These are phyloP conservation scores for Blastobotrys buckinghamii DNA, from an alignment of 1,139 yeast genomes.

Conservation along the genomic window DNA sequence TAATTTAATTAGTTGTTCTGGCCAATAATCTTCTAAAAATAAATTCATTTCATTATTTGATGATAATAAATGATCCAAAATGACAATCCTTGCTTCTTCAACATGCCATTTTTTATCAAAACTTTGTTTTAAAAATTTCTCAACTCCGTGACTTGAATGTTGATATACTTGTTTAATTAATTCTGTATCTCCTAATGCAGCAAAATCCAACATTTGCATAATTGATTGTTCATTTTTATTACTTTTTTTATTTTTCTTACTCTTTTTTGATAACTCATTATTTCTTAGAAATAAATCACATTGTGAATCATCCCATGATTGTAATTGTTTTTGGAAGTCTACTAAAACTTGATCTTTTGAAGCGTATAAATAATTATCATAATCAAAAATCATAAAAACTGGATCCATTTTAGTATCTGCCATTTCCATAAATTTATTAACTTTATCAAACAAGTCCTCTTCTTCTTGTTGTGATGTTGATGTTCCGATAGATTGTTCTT, in stretches of 20 bases:
- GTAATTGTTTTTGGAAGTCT: slow-evolving; percentile 38
- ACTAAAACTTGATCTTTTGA: slow-evolving; percentile 25
- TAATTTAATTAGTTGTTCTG: slow-evolving; percentile 20
- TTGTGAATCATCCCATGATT: slow-evolving; percentile 40
- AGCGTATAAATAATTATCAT: slow-evolving; percentile 13
- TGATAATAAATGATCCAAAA: slow-evolving; percentile 12
- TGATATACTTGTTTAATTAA: slow-evolving; percentile 18
- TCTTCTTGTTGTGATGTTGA: slow-evolving; percentile 24
- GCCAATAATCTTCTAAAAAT: slow-evolving; percentile 24
- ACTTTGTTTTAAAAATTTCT: slow-evolving; percentile 32
- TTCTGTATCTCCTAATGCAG: slow-evolving; percentile 28
- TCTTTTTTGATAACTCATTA: slow-evolving; percentile 15
- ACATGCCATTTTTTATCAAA: slow-evolving; percentile 38
- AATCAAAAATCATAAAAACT: slow-evolving; percentile 23
- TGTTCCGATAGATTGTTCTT: slow-evolving; percentile 33
- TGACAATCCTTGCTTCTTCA: slow-evolving; percentile 40
- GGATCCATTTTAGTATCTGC: slow-evolving; percentile 22
- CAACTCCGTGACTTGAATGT: slow-evolving; percentile 24
- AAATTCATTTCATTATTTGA: slow-evolving; percentile 9
- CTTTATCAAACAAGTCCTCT: slow-evolving; percentile 28
- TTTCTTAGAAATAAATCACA: slow-evolving; percentile 24
- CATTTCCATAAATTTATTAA: slow-evolving; percentile 23
- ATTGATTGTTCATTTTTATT: slow-evolving; percentile 17
- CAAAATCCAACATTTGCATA: slow-evolving; percentile 38
- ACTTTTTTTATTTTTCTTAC: not conserved